Evolutionary conservation across 768 basidiomycete species (phyloP).

Genomic region (Amylocystis lapponica): DNA sequence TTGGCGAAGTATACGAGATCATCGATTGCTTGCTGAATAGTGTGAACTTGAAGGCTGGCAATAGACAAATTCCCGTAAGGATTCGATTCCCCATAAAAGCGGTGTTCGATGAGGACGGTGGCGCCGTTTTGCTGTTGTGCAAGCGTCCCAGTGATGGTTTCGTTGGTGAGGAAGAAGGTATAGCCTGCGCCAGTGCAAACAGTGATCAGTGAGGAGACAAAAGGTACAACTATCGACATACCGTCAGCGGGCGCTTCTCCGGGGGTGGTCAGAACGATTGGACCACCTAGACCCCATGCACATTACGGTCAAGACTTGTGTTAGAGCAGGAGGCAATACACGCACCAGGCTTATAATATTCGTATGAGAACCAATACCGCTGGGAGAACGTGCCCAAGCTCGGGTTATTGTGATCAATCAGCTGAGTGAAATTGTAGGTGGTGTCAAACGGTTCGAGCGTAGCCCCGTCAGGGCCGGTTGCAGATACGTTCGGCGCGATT

Average conservation of each 20-base stretch:
- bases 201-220: background rate
- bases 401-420: slow-evolving; percentile 50
- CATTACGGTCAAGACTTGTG: too few relatives aligned
- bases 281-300: slow-evolving; percentile 32
- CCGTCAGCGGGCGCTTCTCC: slow-evolving; percentile 55
- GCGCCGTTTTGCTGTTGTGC: slow-evolving; percentile 62
- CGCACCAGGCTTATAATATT: slow-evolving; percentile 48
- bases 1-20: slow-evolving; percentile 67
- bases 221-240: slow-evolving; percentile 8
- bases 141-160: slow-evolving; percentile 56
- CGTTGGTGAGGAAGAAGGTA: slow-evolving; percentile 56
- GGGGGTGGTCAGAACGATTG: slow-evolving; percentile 60
- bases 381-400: slow-evolving; percentile 70
- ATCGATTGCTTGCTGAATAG: slow-evolving; percentile 70
- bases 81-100: slow-evolving; percentile 75
- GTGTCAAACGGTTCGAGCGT: slow-evolving; percentile 26
- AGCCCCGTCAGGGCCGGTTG: slow-evolving; percentile 21
- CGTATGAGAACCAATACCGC: slow-evolving; percentile 65
- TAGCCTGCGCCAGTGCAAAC: slow-evolving; percentile 16
- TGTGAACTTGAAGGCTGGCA: slow-evolving; percentile 52
- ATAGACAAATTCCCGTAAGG: slow-evolving; percentile 56
- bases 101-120: slow-evolving; percentile 61
- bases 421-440: slow-evolving; percentile 49
- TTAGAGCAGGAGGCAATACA: background rate
- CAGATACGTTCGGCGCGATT: slow-evolving; percentile 11